Evolutionary conservation across 805 yeast genomes (phyloP), one percentile per base, ranked within the genome.

Genomic region (Brettanomyces anomalus): DNA sequence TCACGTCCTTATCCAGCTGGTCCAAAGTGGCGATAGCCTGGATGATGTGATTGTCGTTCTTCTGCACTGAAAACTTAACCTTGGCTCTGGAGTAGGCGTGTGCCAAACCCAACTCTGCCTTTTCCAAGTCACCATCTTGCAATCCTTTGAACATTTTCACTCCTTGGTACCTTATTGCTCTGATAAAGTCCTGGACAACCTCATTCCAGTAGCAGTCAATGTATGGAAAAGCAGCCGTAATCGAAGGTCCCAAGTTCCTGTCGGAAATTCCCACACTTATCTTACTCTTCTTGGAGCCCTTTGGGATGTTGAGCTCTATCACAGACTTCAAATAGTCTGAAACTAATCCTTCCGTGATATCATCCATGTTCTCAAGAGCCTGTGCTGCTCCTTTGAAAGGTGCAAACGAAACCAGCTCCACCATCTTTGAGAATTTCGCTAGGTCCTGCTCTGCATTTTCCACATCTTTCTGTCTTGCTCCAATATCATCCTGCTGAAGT

Each of bases 311-410:
- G 61, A 88, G 71, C 68, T 90, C 97, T 54, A 93, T 70, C 44
- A 93, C 76, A 33, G 94, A 78, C 65, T 86, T 87, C 68, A 93
- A 77, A 68, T 85, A 85, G 56, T 93, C 97, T 46, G 89, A 83
- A 44, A 90, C 95, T 55, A 89, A 76, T 60, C 98, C 98, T 70
- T 93, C 98, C 52, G 96, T 85, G 55, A 93, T 84, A 62, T 93
- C 97, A 62, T 93, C 93, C 54, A 97, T 97, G 62, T 93, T 93
- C 68, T 90, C 97, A 59, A 93, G 77, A 47, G 98, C 98, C 68
- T 93, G 97, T 42, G 98, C 97, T 48, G 98, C 98, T 58, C 97
- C 97, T 68, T 93, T 89, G 77, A 93, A 93, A 40, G 98, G 98
- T 47, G 96, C 95, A 68, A 93, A 93, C 14, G 96, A 85, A 21